A percentile compares a stretch with the other conserved stretches of the same genome.
These are phyloP conservation scores for Dictyostelium intermedium DNA, from an alignment of 78 protist species.

Conservation along the genomic window DNA sequence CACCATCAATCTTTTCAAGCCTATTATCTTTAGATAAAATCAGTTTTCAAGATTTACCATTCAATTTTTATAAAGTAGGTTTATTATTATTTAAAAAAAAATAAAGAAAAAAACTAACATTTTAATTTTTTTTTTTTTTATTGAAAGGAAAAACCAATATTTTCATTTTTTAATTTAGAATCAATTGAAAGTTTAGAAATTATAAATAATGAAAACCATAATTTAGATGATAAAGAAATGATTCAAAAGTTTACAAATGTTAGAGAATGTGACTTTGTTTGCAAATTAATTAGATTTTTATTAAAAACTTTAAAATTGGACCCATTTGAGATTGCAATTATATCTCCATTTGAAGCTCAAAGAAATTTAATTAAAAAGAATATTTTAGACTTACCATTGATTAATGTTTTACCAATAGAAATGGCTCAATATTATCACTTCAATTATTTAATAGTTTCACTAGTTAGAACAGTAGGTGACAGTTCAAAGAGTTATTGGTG, in stretches of 20 bases:
- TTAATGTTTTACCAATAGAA: conserved; percentile 33
- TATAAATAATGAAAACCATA: background rate
- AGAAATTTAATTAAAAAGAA: background rate
- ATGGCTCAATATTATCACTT: conserved; percentile 17
- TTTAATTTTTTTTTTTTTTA: background rate
- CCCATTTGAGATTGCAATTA: background rate
- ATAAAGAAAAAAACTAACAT: background rate
- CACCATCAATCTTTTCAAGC: background rate
- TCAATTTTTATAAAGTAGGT: background rate
- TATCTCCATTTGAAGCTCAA: conserved; percentile 49
- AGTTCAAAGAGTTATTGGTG: background rate
- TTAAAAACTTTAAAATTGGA: background rate
- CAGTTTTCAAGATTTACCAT: conserved; percentile 1
- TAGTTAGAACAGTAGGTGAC: conserved; percentile 20
- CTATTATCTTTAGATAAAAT: background rate
- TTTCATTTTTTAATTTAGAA: conserved; percentile 19
- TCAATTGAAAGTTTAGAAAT: conserved; percentile 1
- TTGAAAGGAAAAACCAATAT: background rate
- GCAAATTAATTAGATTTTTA: background rate
- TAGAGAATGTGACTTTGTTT: background rate
- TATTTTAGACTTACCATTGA: background rate
- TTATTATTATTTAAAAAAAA: too few species aligned
- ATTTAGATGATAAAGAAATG: background rate
- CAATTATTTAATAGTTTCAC: conserved; percentile 24
- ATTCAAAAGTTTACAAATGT: background rate